Percentiles rank a stretch among this genome's conserved stretches.
phyloP scores from a whole-genome alignment of 2,329 filamentous ascomycete species.

The Phyllosticta citrichinensis region DNA sequence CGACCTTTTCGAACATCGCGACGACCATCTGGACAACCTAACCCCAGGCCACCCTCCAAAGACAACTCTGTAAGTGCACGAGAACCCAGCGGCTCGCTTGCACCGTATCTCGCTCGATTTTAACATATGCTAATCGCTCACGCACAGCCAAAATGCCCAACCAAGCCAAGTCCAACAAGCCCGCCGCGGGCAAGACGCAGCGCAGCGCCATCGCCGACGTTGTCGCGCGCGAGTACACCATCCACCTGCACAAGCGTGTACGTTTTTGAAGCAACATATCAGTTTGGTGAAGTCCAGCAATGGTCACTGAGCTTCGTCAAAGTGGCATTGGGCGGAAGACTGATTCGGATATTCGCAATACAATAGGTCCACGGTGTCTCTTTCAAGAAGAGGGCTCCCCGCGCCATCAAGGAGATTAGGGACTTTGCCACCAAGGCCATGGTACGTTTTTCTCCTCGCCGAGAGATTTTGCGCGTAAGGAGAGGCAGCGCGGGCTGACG shows the following conservation, averaged over 20 bases:
- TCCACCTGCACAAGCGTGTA: conserved; percentile 99
- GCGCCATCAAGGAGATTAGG: conserved; percentile 99
- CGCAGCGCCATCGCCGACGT: conserved; percentile 98
- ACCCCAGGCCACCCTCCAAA: conserved; percentile 1
- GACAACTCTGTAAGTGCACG: conserved; percentile 3
- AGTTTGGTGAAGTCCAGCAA: conserved; percentile 64
- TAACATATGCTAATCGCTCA: not conserved
- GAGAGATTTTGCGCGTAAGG: too few species aligned
- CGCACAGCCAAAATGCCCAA: conserved; percentile 28
- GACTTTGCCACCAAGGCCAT: conserved; percentile 86
- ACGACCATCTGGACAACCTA: conserved; percentile 7
- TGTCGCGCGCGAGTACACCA: conserved; percentile 99
- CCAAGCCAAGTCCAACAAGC: conserved; percentile 46
- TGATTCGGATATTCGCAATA: conserved; percentile 40
- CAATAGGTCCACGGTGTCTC: conserved; percentile 82
- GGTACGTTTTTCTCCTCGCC: conserved; percentile 53
- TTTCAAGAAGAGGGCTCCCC: conserved; percentile 99
- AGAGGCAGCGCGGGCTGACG: not conserved
- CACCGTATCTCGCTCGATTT: not conserved
- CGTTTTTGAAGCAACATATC: conserved; percentile 42
- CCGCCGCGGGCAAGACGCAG: conserved; percentile 50
- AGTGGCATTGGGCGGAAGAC: conserved; percentile 56
- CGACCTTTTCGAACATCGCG: conserved; percentile 4
- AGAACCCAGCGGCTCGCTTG: not conserved
- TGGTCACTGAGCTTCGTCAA: conserved; percentile 26